Base-by-base conservation (phyloP, 257 asterid genomes). In the Capsicum rhomboideum region DNA sequence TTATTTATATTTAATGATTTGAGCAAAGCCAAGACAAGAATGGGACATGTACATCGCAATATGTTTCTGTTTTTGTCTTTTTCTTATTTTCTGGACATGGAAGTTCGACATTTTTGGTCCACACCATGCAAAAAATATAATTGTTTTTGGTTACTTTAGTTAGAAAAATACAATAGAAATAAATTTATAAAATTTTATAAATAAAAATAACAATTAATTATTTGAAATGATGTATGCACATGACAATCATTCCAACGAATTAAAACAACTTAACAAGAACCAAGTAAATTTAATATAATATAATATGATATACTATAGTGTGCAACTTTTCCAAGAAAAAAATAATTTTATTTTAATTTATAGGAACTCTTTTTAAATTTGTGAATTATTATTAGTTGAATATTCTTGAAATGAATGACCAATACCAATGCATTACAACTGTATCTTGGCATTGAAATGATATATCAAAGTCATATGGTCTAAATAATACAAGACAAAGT, bases 401-500 rank as follows among this genome's bases (percentile, higher is more conserved):
- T 34, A 34, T 34, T 82, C 79, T 66, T 66, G 66, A 64, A 66
- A 66, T 28, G 42, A 46, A 75, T 23, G 61, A 49, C 14, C 40
- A 46, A 26, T 75, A 49, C 14, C 40, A 46, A 26, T 75, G 42
- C 34, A 4, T 82, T 74, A 42, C 83, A 86, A 84, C 86, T 84
- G 91, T 59, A 75, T 23, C n/a, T 75, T 89, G 90, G 84, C 66
- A 40, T 66, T 84, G 91, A 91, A 91, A 92, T 90, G 84, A 93
- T 64, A 63, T 63, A 26, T 90, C 86, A 52, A 91, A 88, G 87
- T 90, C 92, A 91, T 90, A 90, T 90, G 97, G 91, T 87, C 89
- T 86, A 83, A 89, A 91, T 90, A 93, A 89, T 93, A 90, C 92
- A 84, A 88, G 90, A 90, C 95, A 89, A 67, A 67, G 86, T 85